Evolutionary conservation across 179 eudicot genomes (phyloP).

Genomic region (Corrigiola litoralis): DNA sequence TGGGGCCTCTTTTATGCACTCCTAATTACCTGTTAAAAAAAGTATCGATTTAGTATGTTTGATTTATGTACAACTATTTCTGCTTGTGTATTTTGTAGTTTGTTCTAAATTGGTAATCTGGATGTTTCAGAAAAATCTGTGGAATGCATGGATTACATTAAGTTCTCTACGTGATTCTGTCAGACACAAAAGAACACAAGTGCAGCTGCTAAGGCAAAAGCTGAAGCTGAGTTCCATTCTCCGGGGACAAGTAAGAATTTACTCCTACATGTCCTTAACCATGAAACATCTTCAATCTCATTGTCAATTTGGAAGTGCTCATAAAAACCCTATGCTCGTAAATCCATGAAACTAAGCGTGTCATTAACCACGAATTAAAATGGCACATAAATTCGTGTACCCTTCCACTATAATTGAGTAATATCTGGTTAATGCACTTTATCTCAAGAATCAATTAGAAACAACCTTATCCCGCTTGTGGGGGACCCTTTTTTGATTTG

Average conservation of each 20-base stretch:
- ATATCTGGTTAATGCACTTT: no score
- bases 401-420: no score
- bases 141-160: conserved; percentile 91
- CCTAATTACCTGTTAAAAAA: no score
- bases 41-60: no score
- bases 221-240: conserved; percentile 85
- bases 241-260: conserved; percentile 69
- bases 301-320: not conserved
- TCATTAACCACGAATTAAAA: no score
- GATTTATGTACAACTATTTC: not conserved
- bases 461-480: no score
- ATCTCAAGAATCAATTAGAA: no score
- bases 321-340: no score
- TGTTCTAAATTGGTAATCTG: conserved; percentile 7
- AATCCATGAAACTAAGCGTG: no score
- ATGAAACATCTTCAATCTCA: not conserved
- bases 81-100: not conserved
- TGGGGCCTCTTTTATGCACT: no score
- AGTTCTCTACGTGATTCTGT: conserved; percentile 83
- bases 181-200: conserved; percentile 68
- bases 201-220: conserved; percentile 81
- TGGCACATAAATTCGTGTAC: no score
- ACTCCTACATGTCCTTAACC: not conserved
- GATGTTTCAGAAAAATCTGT: conserved; percentile 66
- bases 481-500: no score